A percentile compares a stretch with the other conserved stretches of the same genome.
phyloP scores from a whole-genome alignment of 108 stramenopile genomes.

The Skeletonema grethae region DNA sequence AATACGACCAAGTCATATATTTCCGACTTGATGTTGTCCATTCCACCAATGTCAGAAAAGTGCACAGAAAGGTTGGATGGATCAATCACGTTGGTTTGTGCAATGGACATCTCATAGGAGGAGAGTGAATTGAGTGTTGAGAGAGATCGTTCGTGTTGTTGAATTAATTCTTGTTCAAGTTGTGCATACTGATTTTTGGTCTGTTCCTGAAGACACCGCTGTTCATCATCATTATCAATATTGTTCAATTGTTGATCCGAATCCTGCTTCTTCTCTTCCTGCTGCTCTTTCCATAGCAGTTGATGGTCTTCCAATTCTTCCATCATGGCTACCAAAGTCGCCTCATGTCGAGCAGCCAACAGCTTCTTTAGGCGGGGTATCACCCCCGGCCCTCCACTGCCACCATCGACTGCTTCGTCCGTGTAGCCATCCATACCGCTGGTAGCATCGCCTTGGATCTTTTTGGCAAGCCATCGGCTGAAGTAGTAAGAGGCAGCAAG shows the following conservation, averaged over 20 bases:
- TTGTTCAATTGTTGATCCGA: neutral
- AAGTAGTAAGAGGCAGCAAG: slow-evolving; percentile 45
- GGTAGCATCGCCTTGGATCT: neutral
- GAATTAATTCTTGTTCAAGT: slow-evolving; percentile 13
- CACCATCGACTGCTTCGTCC: slow-evolving; percentile 20
- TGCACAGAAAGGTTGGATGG: slow-evolving; percentile 59
- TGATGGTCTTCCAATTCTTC: slow-evolving; percentile 37
- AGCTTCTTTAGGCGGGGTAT: slow-evolving; percentile 13
- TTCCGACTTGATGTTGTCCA: slow-evolving; percentile 86
- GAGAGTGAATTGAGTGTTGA: slow-evolving; percentile 13
- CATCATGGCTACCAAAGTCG: slow-evolving; percentile 32
- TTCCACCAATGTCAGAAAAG: slow-evolving; percentile 91
- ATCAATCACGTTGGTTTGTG: slow-evolving; percentile 79
- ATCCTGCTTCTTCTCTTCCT: slow-evolving; percentile 18
- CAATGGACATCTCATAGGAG: slow-evolving; percentile 81
- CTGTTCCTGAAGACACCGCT: neutral
- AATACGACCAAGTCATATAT: slow-evolving; percentile 91
- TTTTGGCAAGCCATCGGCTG: slow-evolving; percentile 24
- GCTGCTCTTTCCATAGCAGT: slow-evolving; percentile 3
- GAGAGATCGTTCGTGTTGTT: slow-evolving; percentile 35
- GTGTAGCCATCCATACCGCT: slow-evolving; percentile 9
- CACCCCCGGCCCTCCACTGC: slow-evolving; percentile 8
- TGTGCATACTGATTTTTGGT: slow-evolving; percentile 16
- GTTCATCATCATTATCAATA: slow-evolving; percentile 11
- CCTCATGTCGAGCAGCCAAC: slow-evolving; percentile 28